phyloP scores from a whole-genome alignment of 2,329 filamentous ascomycete species.

The Ceratocystis huliohia region DNA sequence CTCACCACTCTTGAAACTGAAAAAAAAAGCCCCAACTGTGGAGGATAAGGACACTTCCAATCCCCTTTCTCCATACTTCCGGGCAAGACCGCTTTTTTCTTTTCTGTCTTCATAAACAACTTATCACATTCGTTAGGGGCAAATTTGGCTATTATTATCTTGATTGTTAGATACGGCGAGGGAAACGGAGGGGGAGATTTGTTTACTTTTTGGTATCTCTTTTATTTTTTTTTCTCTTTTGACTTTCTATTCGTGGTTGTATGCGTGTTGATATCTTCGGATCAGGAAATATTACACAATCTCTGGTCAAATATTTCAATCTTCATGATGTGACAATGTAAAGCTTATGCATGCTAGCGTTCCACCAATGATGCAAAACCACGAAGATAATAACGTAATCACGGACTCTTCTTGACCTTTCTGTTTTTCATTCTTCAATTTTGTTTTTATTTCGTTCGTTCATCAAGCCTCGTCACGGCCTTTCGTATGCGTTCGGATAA shows the following conservation, averaged over 20 bases:
- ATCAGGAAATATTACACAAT: conserved; percentile 3
- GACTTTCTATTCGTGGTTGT: background rate
- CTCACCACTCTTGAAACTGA: background rate
- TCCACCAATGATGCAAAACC: too few species aligned
- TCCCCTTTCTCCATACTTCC: too few species aligned
- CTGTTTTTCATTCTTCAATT: background rate
- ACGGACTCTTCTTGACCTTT: too few species aligned
- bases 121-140: background rate
- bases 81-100: conserved; percentile 13
- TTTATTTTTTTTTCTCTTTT: conserved; percentile 7
- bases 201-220: background rate
- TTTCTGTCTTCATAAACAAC: conserved; percentile 3
- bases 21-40: conserved; percentile 5
- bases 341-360: too few species aligned
- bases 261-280: background rate
- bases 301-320: background rate
- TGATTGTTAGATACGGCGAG: conserved; percentile 1
- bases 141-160: conserved; percentile 5
- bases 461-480: background rate
- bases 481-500: background rate
- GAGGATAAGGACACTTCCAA: too few species aligned
- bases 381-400: too few species aligned
- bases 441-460: background rate
- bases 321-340: background rate
- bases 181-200: background rate